Percentiles rank a stretch among this genome's conserved stretches.
These are phyloP conservation scores for Cavenderia fasciculata DNA, from an alignment of 78 protist genomes.

Conservation along the genomic window DNA sequence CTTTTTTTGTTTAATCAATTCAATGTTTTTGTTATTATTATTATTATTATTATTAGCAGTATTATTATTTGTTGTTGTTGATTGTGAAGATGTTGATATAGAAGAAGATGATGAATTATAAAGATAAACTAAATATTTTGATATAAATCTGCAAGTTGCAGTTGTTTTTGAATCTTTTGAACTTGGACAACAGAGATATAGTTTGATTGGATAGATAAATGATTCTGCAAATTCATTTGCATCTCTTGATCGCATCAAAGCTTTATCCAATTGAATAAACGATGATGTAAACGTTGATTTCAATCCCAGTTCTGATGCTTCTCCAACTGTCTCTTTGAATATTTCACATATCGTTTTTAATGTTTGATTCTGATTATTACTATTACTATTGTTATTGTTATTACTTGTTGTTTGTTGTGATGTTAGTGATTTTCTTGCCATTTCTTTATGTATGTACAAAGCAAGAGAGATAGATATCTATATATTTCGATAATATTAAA, in stretches of 20 bases:
- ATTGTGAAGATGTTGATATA: not conserved
- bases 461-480: too few relatives aligned
- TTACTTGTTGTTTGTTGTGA: too few relatives aligned
- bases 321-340: too few relatives aligned
- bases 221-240: not conserved
- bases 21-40: not conserved
- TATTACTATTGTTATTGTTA: too few relatives aligned
- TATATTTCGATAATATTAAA: too few relatives aligned
- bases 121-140: conserved; percentile 27
- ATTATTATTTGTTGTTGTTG: not conserved
- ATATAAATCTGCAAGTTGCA: conserved; percentile 19
- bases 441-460: too few relatives aligned
- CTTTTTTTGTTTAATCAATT: conserved; percentile 1
- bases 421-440: too few relatives aligned
- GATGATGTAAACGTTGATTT: not conserved
- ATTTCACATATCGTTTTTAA: too few relatives aligned
- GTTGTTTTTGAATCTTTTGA: not conserved
- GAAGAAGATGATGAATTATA: not conserved
- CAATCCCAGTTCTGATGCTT: too few relatives aligned
- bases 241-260: not conserved
- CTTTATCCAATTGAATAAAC: conserved; percentile 15
- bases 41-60: not conserved
- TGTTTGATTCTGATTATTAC: too few relatives aligned
- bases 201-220: conserved; percentile 35
- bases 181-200: conserved; percentile 13